phyloP scores from a whole-genome alignment of 2,329 filamentous ascomycete genomes.

The Curvularia lunata region DNA sequence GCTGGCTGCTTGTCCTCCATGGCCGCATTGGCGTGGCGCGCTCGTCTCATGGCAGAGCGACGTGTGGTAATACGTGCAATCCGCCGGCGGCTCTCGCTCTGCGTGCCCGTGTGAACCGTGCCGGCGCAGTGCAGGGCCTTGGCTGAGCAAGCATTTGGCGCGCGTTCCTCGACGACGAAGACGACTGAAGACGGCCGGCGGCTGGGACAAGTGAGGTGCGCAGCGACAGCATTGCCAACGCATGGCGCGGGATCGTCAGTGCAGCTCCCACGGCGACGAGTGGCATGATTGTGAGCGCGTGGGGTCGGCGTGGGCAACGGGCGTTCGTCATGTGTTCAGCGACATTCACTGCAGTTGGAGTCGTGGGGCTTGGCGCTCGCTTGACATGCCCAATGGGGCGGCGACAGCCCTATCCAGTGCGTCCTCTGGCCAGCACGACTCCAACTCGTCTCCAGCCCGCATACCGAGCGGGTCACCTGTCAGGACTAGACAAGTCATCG shows the following conservation, averaged over 20 bases:
- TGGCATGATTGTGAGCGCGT: conserved; percentile 14
- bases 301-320: conserved; percentile 19
- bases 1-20: conserved; percentile 14
- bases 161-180: conserved; percentile 3
- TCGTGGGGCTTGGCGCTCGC: conserved; percentile 29
- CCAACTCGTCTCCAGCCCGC: conserved; percentile 18
- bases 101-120: conserved; percentile 15
- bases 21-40: background rate
- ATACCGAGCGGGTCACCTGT: conserved; percentile 25
- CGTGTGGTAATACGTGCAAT: background rate
- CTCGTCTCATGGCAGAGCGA: background rate
- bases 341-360: conserved; percentile 27
- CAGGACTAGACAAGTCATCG: conserved; percentile 10
- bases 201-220: conserved; percentile 3
- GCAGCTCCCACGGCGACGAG: conserved; percentile 1
- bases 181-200: background rate
- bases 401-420: conserved; percentile 5
- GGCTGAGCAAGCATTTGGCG: conserved; percentile 30
- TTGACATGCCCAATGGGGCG: conserved; percentile 23
- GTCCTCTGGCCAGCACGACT: conserved; percentile 18
- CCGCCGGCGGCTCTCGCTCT: background rate
- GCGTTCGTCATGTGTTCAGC: conserved; percentile 15
- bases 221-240: conserved; percentile 8
- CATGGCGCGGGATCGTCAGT: conserved; percentile 17
- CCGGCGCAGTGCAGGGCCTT: conserved; percentile 33